A percentile compares a stretch with the other conserved stretches of the same genome.
Evolutionary conservation across 495 filamentous ascomycete species (phyloP).

Genomic region (Podospora conica): DNA sequence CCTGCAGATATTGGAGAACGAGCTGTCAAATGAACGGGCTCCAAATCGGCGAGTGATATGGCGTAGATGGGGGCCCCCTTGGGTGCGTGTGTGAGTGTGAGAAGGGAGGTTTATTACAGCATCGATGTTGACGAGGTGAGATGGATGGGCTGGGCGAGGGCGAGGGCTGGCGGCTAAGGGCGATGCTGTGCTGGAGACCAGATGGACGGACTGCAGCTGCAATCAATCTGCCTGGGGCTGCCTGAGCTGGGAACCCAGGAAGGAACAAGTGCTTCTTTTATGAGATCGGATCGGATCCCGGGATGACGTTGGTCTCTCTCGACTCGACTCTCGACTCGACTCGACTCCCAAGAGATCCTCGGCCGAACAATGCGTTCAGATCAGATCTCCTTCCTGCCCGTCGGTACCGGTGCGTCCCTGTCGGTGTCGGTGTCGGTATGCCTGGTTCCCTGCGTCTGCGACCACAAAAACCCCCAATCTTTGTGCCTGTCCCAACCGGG

Average conservation of each 20-base stretch:
- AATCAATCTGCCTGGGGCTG: too few relatives aligned
- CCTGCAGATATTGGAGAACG: background rate
- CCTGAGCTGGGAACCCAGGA: background rate
- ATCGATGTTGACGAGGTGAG: background rate
- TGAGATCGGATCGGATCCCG: background rate
- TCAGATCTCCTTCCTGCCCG: background rate
- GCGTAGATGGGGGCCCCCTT: background rate
- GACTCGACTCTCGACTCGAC: background rate
- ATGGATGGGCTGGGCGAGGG: background rate
- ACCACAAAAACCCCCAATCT: background rate
- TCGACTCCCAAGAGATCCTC: background rate
- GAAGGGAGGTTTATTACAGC: background rate
- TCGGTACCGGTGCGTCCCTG: background rate
- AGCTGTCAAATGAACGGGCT: conserved; percentile 3
- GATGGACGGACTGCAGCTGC: background rate
- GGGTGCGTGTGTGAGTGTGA: background rate
- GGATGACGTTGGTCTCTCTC: background rate
- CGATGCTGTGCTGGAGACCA: background rate
- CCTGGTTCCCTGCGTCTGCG: background rate
- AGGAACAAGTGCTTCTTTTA: background rate
- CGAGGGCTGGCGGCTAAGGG: background rate
- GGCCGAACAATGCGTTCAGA: background rate
- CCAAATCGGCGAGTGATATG: conserved; percentile 5
- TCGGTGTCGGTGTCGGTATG: background rate
- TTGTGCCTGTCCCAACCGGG: conserved; percentile 10